phyloP scores from a whole-genome alignment of 768 basidiomycete species.

The Megacollybia marginata region DNA sequence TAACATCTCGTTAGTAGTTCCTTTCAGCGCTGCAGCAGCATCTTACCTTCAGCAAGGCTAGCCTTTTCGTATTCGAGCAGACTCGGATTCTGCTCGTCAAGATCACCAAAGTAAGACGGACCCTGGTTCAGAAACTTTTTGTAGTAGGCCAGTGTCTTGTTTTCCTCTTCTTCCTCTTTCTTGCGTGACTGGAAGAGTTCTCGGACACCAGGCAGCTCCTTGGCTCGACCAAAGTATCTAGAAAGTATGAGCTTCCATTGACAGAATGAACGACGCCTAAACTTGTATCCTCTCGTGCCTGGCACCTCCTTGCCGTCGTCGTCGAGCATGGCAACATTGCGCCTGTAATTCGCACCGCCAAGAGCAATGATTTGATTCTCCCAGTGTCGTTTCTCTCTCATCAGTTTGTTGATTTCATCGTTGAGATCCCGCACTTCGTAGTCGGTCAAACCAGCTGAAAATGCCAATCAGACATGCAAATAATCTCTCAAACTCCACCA shows the following conservation, averaged over 20 bases:
- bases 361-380: slow-evolving; percentile 96
- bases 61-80: slow-evolving; percentile 67
- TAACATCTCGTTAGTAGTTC: slow-evolving; percentile 42
- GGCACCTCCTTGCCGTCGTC: slow-evolving; percentile 96
- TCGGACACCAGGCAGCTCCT: slow-evolving; percentile 90
- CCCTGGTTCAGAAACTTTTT: slow-evolving; percentile 87
- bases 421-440: slow-evolving; percentile 95
- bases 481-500: neutral
- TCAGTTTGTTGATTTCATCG: slow-evolving; percentile 93
- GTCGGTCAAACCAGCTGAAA: slow-evolving; percentile 80
- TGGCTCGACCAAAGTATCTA: slow-evolving; percentile 96
- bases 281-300: slow-evolving; percentile 98
- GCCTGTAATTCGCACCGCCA: slow-evolving; percentile 92
- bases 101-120: slow-evolving; percentile 85
- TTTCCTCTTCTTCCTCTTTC: slow-evolving; percentile 87
- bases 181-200: slow-evolving; percentile 90
- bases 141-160: slow-evolving; percentile 63
- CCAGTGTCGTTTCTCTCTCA: slow-evolving; percentile 96
- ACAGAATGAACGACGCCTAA: slow-evolving; percentile 13
- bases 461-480: slow-evolving; percentile 1
- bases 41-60: slow-evolving; percentile 41
- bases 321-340: slow-evolving; percentile 90
- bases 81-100: slow-evolving; percentile 70
- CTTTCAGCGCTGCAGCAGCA: slow-evolving; percentile 19
- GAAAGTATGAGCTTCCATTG: neutral